Evolutionary conservation across 495 filamentous ascomycete genomes (phyloP), one percentile per base, ranked within the genome.

Genomic region (Penicillium argentinense): DNA sequence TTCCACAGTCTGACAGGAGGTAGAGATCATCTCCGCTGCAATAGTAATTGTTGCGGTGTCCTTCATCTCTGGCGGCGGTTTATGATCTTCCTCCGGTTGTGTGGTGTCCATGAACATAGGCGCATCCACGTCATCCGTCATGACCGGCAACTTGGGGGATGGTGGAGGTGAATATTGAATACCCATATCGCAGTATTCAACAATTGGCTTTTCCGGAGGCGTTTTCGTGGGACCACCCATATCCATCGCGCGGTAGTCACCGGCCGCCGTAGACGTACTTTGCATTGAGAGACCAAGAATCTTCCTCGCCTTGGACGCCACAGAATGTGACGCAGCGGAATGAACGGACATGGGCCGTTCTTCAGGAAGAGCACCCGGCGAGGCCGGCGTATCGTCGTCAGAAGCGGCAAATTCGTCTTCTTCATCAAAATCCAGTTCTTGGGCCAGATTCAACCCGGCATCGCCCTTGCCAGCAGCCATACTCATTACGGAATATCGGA

Each of bases 361-460:
- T 38, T 77, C 74, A 7, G 74, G 71, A 18, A 78, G 64, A 14
- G 68, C 71, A 13, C 38, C 50, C 9, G 50, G 54, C 9, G 54
- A 57, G 3, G 27, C 23, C 4, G 50, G 54, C 1, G 52, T 30
- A 23, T 69, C 66, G 21, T 73, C 60, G 3, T 74, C 69, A 22
- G 63, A 62, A 12, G 56, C 48, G 18, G 72, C 74, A 36, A 67
- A 62, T 61, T 89, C 86, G 17, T 85, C 85, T 39, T 87, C 87
- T 36, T 87, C 87, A 45, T 88, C 89, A 29, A 95, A 85, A 40
- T 84, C 83, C 47, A 98, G 75, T 73, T 98, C 93, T 54, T 97
- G 89, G 7, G 93, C 93, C 29, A 98, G 69, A 53, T 85, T 93
- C 27, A 90, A 55, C 7, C 87, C 87, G 40, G 57, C 56, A 26